Evolutionary conservation across 208 protist species (phyloP).

Genomic region (Lotmaria passim): DNA sequence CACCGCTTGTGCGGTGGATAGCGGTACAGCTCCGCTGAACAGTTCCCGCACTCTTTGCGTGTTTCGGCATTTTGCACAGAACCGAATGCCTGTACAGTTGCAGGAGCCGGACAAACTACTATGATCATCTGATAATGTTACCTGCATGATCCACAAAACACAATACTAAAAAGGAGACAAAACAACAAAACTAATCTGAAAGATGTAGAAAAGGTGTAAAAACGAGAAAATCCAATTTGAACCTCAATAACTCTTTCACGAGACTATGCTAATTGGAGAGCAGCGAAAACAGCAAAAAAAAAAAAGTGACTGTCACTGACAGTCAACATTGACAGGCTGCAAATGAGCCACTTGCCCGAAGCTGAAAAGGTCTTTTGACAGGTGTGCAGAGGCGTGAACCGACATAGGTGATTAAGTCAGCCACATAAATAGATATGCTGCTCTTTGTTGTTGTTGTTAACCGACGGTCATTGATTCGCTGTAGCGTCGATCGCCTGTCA

Average conservation of each 20-base stretch:
- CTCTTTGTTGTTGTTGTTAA: neutral
- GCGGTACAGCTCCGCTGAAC: constrained; percentile 36
- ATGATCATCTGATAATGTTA: neutral
- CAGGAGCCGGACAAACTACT: constrained; percentile 26
- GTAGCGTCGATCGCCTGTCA: neutral
- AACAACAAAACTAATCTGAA: neutral
- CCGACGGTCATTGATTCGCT: no score
- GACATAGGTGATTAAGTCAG: no score
- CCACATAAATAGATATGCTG: neutral
- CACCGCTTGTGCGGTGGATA: constrained; percentile 41
- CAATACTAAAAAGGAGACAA: neutral
- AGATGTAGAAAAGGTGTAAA: neutral
- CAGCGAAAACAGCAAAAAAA: constrained; percentile 4
- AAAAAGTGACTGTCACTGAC: neutral
- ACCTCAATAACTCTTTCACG: no score
- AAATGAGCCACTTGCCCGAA: no score
- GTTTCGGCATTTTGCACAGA: constrained; percentile 59
- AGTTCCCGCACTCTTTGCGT: constrained; percentile 59
- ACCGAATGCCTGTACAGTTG: constrained; percentile 77
- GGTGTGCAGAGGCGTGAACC: no score
- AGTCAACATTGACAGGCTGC: no score
- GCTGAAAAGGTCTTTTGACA: no score
- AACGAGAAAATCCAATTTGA: neutral
- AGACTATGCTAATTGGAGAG: no score
- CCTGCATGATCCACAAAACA: neutral